phyloP scores from a whole-genome alignment of 805 yeast species.

The Dipodascus geniculatus region DNA sequence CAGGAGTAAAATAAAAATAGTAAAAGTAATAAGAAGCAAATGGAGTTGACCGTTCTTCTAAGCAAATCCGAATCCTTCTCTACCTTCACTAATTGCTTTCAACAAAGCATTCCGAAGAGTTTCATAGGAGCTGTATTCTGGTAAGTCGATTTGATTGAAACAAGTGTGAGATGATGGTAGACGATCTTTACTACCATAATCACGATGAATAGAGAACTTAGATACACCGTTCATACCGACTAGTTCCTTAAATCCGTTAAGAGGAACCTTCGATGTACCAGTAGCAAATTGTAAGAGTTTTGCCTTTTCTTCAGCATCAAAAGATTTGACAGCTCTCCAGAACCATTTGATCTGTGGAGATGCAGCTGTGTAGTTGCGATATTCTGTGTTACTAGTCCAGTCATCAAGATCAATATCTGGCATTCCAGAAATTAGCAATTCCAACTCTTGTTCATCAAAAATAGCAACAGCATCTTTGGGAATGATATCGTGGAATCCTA shows the following conservation, averaged over 20 bases:
- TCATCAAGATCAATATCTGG: conserved; percentile 95
- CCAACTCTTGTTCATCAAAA: conserved; percentile 93
- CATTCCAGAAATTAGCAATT: conserved; percentile 80
- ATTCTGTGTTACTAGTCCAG: conserved; percentile 77
- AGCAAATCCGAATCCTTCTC: conserved; percentile 91
- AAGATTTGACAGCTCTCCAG: conserved; percentile 95
- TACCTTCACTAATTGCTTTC: conserved; percentile 85
- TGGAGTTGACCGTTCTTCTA: conserved; percentile 16
- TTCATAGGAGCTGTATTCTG: conserved; percentile 85
- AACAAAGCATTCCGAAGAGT: conserved; percentile 69
- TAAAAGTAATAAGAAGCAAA: background rate
- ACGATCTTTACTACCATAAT: conserved; percentile 73
- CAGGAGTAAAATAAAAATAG: background rate
- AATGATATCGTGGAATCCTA: conserved; percentile 84
- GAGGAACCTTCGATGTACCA: conserved; percentile 93
- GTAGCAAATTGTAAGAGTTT: conserved; percentile 90
- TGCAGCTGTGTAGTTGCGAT: conserved; percentile 70
- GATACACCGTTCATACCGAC: conserved; percentile 80
- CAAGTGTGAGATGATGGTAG: conserved; percentile 96
- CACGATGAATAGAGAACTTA: conserved; percentile 81
- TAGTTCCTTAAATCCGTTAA: conserved; percentile 83
- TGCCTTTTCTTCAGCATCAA: conserved; percentile 89
- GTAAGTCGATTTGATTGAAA: conserved; percentile 88
- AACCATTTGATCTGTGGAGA: conserved; percentile 91
- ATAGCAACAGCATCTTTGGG: conserved; percentile 73